A percentile compares a stretch with the other conserved stretches of the same genome.
Evolutionary conservation across 2,329 filamentous ascomycete genomes (phyloP).

Genomic region (Aspergillus sojae): DNA sequence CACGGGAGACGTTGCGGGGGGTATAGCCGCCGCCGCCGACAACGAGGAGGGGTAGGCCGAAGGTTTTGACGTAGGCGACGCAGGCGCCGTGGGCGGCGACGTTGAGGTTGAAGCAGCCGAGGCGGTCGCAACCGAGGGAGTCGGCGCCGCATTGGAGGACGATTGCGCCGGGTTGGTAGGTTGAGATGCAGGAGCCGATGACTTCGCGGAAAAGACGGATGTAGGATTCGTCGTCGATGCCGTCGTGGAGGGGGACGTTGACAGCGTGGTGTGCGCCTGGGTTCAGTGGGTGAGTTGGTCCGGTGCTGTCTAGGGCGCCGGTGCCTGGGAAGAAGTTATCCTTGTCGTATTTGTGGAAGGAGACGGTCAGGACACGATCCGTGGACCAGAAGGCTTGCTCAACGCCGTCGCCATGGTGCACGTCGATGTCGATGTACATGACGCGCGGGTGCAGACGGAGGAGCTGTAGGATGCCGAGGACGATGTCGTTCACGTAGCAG

Average conservation of each 20-base stretch:
- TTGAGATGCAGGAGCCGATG: slow-evolving; percentile 74
- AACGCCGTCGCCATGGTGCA: slow-evolving; percentile 88
- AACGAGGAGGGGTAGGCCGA: slow-evolving; percentile 79
- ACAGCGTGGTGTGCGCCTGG: slow-evolving; percentile 85
- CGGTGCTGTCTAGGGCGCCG: slow-evolving; percentile 82
- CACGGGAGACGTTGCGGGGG: slow-evolving; percentile 90
- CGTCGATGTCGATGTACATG: slow-evolving; percentile 92
- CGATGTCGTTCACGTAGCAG: slow-evolving; percentile 99
- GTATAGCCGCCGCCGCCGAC: slow-evolving; percentile 97
- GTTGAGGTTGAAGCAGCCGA: slow-evolving; percentile 95
- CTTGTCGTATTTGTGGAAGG: slow-evolving; percentile 95
- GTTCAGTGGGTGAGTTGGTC: slow-evolving; percentile 79
- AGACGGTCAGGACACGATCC: slow-evolving; percentile 87
- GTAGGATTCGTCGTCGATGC: slow-evolving; percentile 90
- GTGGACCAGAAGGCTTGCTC: slow-evolving; percentile 90
- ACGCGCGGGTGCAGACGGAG: slow-evolving; percentile 81
- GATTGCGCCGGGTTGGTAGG: slow-evolving; percentile 86
- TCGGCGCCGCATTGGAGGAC: slow-evolving; percentile 96
- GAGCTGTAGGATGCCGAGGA: slow-evolving; percentile 87
- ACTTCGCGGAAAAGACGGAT: slow-evolving; percentile 80
- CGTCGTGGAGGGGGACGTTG: slow-evolving; percentile 88
- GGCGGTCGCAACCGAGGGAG: slow-evolving; percentile 86
- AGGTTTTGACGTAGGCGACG: slow-evolving; percentile 82
- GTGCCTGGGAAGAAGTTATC: slow-evolving; percentile 86
- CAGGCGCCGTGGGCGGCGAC: slow-evolving; percentile 92